Base-by-base conservation (phyloP, 306 rosid species). In the Cucumis cinereus region DNA sequence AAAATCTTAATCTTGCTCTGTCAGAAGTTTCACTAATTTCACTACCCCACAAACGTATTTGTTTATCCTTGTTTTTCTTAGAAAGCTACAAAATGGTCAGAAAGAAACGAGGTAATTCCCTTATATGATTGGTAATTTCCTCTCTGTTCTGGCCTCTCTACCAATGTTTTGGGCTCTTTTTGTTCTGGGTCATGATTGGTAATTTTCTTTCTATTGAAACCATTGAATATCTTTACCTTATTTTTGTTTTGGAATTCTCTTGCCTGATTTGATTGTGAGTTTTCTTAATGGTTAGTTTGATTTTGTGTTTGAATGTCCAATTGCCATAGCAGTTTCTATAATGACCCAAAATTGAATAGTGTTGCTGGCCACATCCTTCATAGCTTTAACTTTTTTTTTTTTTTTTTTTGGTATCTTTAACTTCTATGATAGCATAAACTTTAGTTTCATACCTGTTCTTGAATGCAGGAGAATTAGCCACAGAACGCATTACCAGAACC, bases 151-250 rank as follows among this genome's bases (percentile, higher is more conserved):
- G 99, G 99, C 98, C 99, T 84, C 84, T 95, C 19, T 95, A 92
- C 82, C 99, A 79, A 89, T 95, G 98, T 95, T 95, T 84, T 95
- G 99, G 99, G 99, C 97, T 56, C 90, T 95, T 14, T 95, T 95
- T 87, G 99, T 95, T 86, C 96, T 95, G 81, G 99, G 99, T 47
- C 99, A 95, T 84, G 99, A 95, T 72, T 95, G 99, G 99, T 95
- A 88, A 84, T 40, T 38, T 9, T 10, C 15, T 14, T 54, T 17
- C 52, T 24, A 22, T 60, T 66, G 16, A 63, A 63, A 47, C 63
- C 3, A 16, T 81, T 38, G 9, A 7, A 1, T 38, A n/a, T 20
- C 19, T 40, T 41, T 12, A 5, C 54, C 38, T 79, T n/a, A 35
- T 36, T 69, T 26, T 5, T 20, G 49, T 74, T 47, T 35, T 19